Percentiles rank a stretch among this genome's conserved stretches.
phyloP scores from a whole-genome alignment of 306 rosid species.

The Prunus mira region DNA sequence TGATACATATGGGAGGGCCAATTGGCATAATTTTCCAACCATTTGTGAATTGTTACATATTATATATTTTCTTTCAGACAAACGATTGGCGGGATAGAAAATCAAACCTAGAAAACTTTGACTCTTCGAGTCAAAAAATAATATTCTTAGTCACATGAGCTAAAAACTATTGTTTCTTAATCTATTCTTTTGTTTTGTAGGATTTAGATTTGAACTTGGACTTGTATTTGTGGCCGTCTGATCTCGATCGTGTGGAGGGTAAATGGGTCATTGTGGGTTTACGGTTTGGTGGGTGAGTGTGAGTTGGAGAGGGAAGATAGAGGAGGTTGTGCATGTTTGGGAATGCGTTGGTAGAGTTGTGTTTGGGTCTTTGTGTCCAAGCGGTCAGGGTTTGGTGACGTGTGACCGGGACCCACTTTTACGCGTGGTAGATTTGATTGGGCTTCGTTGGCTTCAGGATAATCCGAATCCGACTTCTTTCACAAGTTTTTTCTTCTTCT shows the following conservation, averaged over 20 bases:
- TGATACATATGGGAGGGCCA: no score
- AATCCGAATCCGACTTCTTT: neutral
- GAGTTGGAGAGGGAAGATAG: neutral
- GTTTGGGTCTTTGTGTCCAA: neutral
- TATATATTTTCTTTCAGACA: no score
- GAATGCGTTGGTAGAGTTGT: neutral
- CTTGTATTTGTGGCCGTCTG: neutral
- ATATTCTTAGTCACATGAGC: neutral
- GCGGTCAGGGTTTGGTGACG: neutral
- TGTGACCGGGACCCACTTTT: constrained; percentile 5
- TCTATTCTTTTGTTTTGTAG: neutral
- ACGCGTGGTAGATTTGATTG: constrained; percentile 9
- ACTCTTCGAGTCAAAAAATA: no score
- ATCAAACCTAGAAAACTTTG: no score
- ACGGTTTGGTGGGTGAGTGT: neutral
- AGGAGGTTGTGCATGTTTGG: neutral
- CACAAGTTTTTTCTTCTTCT: neutral
- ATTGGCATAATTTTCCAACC: no score
- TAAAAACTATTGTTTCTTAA: neutral
- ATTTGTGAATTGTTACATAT: no score
- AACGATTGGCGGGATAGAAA: no score
- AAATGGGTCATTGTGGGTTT: neutral
- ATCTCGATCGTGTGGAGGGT: neutral
- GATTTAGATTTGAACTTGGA: neutral
- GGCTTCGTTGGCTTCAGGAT: constrained; percentile 1